phyloP scores from a whole-genome alignment of 805 yeast species.

The Priceomyces castillae region DNA sequence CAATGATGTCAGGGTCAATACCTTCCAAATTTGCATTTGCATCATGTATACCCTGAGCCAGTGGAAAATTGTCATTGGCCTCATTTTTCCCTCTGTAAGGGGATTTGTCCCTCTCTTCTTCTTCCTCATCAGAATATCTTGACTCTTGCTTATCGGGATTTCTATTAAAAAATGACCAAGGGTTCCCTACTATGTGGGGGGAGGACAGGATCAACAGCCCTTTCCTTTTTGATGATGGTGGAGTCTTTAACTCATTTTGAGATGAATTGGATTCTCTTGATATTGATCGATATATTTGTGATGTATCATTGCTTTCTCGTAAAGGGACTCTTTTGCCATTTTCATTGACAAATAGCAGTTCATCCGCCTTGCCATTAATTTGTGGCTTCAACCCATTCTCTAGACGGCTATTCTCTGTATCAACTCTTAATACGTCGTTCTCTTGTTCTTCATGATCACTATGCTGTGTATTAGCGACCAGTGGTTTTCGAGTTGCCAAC shows the following conservation, averaged over 20 bases:
- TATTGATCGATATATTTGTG: conserved; percentile 14
- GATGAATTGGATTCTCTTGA: conserved; percentile 3
- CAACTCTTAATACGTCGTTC: neutral
- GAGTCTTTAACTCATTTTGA: neutral
- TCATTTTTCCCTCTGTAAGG: neutral
- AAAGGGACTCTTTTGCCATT: conserved; percentile 3
- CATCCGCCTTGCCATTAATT: neutral
- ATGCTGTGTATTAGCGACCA: neutral
- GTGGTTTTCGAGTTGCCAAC: neutral
- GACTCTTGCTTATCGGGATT: conserved; percentile 29
- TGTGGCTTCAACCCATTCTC: neutral
- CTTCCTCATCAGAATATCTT: conserved; percentile 30
- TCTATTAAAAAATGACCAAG: conserved; percentile 30
- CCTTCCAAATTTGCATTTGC: neutral
- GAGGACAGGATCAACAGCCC: conserved; percentile 2
- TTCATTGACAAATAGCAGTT: neutral
- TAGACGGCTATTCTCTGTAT: neutral
- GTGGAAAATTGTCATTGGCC: neutral
- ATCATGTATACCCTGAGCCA: neutral
- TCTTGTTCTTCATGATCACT: neutral
- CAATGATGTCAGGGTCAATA: neutral
- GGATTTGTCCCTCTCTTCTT: conserved; percentile 21
- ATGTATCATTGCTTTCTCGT: conserved; percentile 14
- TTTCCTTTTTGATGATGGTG: neutral
- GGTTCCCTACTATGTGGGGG: conserved; percentile 27